Base-by-base conservation (phyloP, 139 green algal species). In the Nannochloris sp. region DNA sequence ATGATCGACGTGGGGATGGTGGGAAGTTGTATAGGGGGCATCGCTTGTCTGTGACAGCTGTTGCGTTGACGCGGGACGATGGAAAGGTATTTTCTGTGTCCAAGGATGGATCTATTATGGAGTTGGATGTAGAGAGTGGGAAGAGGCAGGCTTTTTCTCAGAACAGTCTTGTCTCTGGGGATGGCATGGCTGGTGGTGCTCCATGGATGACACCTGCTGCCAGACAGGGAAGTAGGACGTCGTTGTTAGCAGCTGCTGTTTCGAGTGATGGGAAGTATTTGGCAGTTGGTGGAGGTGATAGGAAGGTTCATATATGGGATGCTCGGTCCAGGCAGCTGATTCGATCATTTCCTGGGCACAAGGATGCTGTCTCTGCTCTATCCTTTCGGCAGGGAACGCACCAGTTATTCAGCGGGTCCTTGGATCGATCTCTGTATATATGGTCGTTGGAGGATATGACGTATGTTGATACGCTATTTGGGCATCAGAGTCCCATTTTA, bases 401-500 rank as follows among this genome's bases (percentile, higher is more conserved):
- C 58, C 72, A 88, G 68, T 77, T 98, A 6, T 93, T 84, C 70
- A 88, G 74, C 25, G 70, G 53, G 6, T 88, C 79, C 6, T 60
- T 90, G 31, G 85, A 95, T 71, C 70, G 84, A 10, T 86, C 84
- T n/a, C 61, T 96, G 49, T 95, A 96, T 81, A 71, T 95, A 14
- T 98, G 91, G 91, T 86, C 61, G 63, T 44, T 96, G n/a, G 92
- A 95, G 46, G 89, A 97, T 60, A 76, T 82, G 33, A 85, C 87
- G 3, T 97, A 97, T 74, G 81, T 98, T 44, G 92, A 98, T 75
- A 95, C 92, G 11, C 76, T 98, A 53, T 95, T 89, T 76, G 89
- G 85, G 0, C 88, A 94, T 72, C 87, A 94, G 48, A 69, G 61
- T 2, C 74, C 85, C 65, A 71, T 96, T 31, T 69, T 92, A 57